These are phyloP conservation scores for Candolleomyces efflorescens DNA, from an alignment of 768 basidiomycete genomes.

Conservation along the genomic window DNA sequence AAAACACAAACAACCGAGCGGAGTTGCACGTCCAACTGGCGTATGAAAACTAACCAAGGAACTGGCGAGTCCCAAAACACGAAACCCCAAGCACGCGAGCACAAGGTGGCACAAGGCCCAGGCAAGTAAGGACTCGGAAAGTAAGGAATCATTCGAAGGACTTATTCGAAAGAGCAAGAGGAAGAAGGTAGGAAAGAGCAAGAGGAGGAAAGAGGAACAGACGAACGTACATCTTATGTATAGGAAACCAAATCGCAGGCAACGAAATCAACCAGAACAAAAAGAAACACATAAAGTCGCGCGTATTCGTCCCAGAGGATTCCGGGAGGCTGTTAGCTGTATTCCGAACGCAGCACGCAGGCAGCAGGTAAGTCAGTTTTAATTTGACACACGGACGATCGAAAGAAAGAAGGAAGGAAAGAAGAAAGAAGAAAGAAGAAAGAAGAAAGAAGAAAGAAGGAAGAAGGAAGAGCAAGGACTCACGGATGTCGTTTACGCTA, in stretches of 20 bases:
- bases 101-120: too few relatives aligned
- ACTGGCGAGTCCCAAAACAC: too few relatives aligned
- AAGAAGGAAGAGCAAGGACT: conserved; percentile 20
- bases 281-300: conserved; percentile 79
- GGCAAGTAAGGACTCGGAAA: too few relatives aligned
- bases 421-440: neutral
- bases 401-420: neutral
- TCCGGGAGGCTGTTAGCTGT: conserved; percentile 73
- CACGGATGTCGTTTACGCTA: conserved; percentile 60
- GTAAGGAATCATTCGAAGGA: too few relatives aligned
- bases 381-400: too few relatives aligned
- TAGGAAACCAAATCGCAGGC: conserved; percentile 78
- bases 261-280: conserved; percentile 81
- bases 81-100: too few relatives aligned
- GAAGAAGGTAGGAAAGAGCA: too few relatives aligned
- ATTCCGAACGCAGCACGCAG: neutral
- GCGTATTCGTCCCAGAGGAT: conserved; percentile 70
- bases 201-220: conserved; percentile 3
- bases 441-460: neutral
- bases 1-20: neutral
- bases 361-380: neutral
- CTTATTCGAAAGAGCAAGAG: too few relatives aligned
- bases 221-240: conserved; percentile 66
- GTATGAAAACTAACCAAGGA: neutral
- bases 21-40: too few relatives aligned